phyloP scores from a whole-genome alignment of 306 rosid species.

The Benincasa hispida region DNA sequence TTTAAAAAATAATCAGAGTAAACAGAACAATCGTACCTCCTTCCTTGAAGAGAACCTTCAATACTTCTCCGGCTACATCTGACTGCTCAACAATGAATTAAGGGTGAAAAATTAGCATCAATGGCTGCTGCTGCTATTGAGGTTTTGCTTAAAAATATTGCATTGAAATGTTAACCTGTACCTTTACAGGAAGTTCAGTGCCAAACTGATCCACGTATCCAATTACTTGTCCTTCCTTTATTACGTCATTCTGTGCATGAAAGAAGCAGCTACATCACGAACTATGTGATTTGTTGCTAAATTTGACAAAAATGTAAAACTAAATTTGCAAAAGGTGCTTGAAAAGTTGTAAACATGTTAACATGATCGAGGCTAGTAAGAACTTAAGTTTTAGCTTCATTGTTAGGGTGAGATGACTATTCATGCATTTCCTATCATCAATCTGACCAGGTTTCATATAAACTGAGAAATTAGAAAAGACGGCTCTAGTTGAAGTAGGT shows the following conservation, averaged over 20 bases:
- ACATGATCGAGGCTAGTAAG: background rate
- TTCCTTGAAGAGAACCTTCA: constrained; percentile 71
- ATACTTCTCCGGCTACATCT: constrained; percentile 77
- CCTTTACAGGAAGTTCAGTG: constrained; percentile 82
- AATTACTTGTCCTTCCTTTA: constrained; percentile 81
- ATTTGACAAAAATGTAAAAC: background rate
- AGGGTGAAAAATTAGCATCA: background rate
- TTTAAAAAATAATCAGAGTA: background rate
- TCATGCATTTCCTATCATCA: background rate
- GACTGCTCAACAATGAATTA: constrained; percentile 47
- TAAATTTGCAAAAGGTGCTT: background rate
- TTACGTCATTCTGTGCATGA: constrained; percentile 57
- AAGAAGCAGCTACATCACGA: constrained; percentile 8
- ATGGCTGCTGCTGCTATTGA: background rate
- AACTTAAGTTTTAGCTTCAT: background rate
- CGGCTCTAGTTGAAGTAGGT: background rate
- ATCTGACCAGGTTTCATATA: background rate
- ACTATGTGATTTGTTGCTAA: background rate
- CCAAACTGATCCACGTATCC: constrained; percentile 93
- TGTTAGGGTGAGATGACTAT: background rate
- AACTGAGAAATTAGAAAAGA: background rate
- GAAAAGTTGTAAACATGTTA: background rate
- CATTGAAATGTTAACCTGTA: constrained; percentile 17
- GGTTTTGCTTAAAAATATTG: background rate
- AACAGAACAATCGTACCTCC: constrained; percentile 51